Base-by-base conservation (phyloP, 2,329 filamentous ascomycete species). In the Endoconidiophora polonica region DNA sequence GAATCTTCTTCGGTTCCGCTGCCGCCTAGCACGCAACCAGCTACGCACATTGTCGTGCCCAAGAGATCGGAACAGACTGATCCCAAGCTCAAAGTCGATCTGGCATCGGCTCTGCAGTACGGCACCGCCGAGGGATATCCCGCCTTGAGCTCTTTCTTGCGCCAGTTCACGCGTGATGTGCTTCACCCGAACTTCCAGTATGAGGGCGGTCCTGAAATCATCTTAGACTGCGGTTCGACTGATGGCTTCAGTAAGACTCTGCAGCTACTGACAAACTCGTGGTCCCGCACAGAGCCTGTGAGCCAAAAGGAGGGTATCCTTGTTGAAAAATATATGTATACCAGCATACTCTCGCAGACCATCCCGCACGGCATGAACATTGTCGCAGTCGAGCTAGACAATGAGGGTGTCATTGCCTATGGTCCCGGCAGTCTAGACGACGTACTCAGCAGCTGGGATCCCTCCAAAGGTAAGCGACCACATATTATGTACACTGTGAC, bases 401-500 rank as follows among this genome's bases (percentile, higher is more conserved):
- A 73, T 3, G 74, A 84, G 57, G 88, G 88, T 20, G 91, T 95
- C 83, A 56, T 75, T n/a, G 77, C 79, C 0, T 67, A 72, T 20
- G 87, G 87, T 0, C 71, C 76, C 4, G 84, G 84, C 24, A 82
- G 86, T 1, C 66, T 95, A 54, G 71, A 79, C 53, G 82, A 93
- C 57, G 77, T 94, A 1, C 68, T 95, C 26, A 74, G 79, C 48
- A 86, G 83, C 57, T 95, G 88, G 88, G 83, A 95, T 62, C 69
- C 70, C 44, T 69, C 69, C 39, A 79, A 73, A 58, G 88, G 88
- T 1, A 80, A 77, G 59, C 72, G 83, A 52, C 88, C 88, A 39
- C 83, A 90, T 62, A 62, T 95, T 56, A 73, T 95, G 69, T 95
- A 95, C 62, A 93, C 86, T 2, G 83, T 95, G 56, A 88, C 85